phyloP scores from a whole-genome alignment of 2,329 filamentous ascomycete species.

The Apiospora marii region DNA sequence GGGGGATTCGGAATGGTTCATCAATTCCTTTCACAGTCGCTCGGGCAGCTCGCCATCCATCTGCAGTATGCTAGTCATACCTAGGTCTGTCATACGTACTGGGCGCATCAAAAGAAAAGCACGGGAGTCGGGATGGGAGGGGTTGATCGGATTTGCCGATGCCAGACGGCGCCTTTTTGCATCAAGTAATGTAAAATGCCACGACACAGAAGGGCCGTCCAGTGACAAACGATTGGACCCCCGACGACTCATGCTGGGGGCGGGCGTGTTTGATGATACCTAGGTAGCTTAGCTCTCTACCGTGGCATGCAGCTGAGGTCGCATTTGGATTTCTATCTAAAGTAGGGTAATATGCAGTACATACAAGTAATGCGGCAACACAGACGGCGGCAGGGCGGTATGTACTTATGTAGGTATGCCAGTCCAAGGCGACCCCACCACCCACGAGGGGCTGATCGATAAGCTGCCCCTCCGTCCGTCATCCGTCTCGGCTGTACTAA shows the following conservation, averaged over 20 bases:
- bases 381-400: not conserved
- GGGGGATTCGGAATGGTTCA: not conserved
- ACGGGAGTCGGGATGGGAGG: not conserved
- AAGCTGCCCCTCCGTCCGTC: conserved; percentile 11
- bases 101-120: not conserved
- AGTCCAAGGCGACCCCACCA: not conserved
- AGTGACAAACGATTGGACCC: not conserved
- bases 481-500: conserved; percentile 4
- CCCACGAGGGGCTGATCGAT: not conserved
- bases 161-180: not conserved
- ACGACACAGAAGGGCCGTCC: not conserved
- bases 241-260: not conserved
- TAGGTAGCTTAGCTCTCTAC: not conserved
- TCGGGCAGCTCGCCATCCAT: not conserved
- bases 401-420: not conserved
- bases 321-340: not conserved
- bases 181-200: not conserved
- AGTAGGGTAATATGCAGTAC: not conserved
- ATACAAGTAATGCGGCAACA: not conserved
- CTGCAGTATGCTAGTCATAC: conserved; percentile 2
- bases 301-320: not conserved
- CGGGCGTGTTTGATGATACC: not conserved
- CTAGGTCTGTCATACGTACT: not conserved
- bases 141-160: not conserved
- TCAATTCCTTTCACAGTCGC: not conserved